Percentiles rank a stretch among this genome's conserved stretches.
Conservation (phyloP, 768 basidiomycete species). For the Glaciozyma antarctica region DNA sequence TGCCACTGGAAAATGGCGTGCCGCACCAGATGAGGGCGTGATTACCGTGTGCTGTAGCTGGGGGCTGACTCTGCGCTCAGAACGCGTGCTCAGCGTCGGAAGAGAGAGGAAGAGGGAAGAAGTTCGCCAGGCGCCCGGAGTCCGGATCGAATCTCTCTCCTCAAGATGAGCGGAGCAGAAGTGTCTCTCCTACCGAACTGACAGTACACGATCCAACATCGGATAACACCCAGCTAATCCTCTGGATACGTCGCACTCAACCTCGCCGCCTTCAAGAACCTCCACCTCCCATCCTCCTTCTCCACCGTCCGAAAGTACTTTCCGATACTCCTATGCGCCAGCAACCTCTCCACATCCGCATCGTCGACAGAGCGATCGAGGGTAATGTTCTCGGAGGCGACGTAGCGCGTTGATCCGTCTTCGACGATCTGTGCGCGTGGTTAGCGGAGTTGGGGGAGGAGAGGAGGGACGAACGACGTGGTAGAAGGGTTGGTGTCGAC, state of each 20-base stretch:
- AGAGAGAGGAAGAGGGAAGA: no score
- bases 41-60: no score
- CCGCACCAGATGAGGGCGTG: no score
- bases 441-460: background rate
- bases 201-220: no score
- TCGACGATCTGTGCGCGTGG: slow-evolving; percentile 2
- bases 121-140: no score
- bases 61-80: no score
- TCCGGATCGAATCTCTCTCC: no score
- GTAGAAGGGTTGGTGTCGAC: slow-evolving; percentile 25
- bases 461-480: slow-evolving; percentile 11
- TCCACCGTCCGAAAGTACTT: slow-evolving; percentile 18
- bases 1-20: no score
- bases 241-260: slow-evolving; percentile 20
- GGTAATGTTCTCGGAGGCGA: slow-evolving; percentile 27
- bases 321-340: slow-evolving; percentile 1
- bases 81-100: no score
- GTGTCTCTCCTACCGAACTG: no score
- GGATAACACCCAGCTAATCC: no score
- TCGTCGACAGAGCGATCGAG: background rate
- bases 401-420: slow-evolving; percentile 20
- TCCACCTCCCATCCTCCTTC: slow-evolving; percentile 1
- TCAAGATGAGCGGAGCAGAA: no score
- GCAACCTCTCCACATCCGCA: background rate
- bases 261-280: slow-evolving; percentile 13